Evolutionary conservation across 148 eudicot species (phyloP).

Genomic region (Persicaria tinctoria): DNA sequence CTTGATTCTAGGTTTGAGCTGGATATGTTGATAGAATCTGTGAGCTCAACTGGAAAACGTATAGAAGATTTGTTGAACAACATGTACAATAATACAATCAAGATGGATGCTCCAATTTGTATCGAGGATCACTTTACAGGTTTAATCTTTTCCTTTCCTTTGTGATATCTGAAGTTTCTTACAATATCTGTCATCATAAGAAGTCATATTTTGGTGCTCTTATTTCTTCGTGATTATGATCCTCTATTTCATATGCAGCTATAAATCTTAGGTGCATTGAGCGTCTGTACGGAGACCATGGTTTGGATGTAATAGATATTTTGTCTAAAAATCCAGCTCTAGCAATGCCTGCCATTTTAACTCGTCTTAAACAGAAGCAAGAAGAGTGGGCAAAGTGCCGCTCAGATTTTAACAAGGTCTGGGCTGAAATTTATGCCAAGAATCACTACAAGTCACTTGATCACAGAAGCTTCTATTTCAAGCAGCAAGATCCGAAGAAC

Average conservation of each 20-base stretch:
- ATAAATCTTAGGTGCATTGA: conserved; percentile 87
- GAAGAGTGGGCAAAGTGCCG: conserved; percentile 96
- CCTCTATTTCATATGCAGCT: conserved; percentile 30
- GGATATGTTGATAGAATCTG: conserved; percentile 95
- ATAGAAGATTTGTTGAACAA: conserved; percentile 69
- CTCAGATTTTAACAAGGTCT: conserved; percentile 77
- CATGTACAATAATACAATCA: conserved; percentile 40
- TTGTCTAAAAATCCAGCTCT: conserved; percentile 64
- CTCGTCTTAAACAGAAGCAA: conserved; percentile 88
- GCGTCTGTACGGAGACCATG: conserved; percentile 90
- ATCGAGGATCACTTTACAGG: conserved; percentile 84
- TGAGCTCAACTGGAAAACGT: conserved; percentile 67
- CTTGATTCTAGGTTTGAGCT: conserved; percentile 73
- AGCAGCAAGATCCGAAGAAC: conserved; percentile 96
- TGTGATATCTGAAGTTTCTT: neutral
- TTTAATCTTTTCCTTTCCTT: conserved; percentile 15
- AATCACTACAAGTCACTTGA: conserved; percentile 97
- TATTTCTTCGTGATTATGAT: neutral
- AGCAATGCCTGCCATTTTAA: conserved; percentile 67
- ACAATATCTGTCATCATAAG: neutral
- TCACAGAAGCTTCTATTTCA: conserved; percentile 97
- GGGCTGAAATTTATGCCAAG: conserved; percentile 92
- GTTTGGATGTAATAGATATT: conserved; percentile 80
- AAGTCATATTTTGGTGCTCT: neutral
- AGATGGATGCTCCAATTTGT: conserved; percentile 43